Conservation (phyloP, 2,329 filamentous ascomycete species). For the Neofusicoccum sp. region DNA sequence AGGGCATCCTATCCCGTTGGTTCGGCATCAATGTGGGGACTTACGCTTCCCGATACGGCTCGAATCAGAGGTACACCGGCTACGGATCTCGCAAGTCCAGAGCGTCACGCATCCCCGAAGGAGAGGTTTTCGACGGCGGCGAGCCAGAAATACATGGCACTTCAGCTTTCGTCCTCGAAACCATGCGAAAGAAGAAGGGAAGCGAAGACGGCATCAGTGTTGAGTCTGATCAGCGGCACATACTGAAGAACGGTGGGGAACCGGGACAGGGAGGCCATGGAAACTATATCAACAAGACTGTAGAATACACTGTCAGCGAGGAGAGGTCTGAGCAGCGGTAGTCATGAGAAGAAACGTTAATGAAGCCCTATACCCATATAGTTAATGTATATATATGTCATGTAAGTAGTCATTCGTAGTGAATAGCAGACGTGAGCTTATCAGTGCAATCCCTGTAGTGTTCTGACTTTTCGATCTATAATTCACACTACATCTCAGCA, state of each 20-base stretch:
- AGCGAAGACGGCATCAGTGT: conserved; percentile 8
- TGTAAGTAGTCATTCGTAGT: too few relatives aligned
- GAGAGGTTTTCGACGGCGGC: not conserved
- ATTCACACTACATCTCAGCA: too few relatives aligned
- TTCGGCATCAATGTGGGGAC: not conserved
- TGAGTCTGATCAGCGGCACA: conserved; percentile 3
- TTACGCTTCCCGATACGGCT: not conserved
- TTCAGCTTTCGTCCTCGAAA: not conserved
- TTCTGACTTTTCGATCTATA: too few relatives aligned
- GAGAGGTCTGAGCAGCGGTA: not conserved
- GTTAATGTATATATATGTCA: too few relatives aligned
- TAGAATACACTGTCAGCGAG: conserved; percentile 2
- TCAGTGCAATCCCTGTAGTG: too few relatives aligned
- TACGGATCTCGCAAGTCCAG: not conserved
- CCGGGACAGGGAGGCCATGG: not conserved
- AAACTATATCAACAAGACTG: not conserved
- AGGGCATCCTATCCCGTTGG: not conserved
- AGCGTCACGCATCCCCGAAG: not conserved
- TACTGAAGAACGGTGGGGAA: not conserved
- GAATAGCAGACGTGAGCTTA: too few relatives aligned
- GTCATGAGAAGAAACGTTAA: too few relatives aligned
- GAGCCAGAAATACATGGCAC: not conserved
- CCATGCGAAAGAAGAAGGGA: not conserved
- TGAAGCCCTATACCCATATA: too few relatives aligned
- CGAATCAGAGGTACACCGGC: not conserved